Conservation (phyloP, 352 stramenopile genomes). For the Globisporangium irregulare region DNA sequence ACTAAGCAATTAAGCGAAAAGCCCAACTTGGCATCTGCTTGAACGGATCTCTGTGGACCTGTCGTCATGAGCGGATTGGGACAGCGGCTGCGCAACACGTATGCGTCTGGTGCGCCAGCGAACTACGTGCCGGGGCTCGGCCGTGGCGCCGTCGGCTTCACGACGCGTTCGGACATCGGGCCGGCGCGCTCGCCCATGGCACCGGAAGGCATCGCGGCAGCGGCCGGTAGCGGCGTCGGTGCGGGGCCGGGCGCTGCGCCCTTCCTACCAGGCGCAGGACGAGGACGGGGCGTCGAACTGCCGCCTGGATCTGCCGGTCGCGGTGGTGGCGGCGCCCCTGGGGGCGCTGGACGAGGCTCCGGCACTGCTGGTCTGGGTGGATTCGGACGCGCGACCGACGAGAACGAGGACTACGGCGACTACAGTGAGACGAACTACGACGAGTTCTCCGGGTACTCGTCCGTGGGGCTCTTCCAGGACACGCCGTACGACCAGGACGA, state of each 20-base stretch:
- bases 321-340: slow-evolving; percentile 17
- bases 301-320: slow-evolving; percentile 8
- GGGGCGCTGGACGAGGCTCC: slow-evolving; percentile 59
- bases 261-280: slow-evolving; percentile 82
- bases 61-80: slow-evolving; percentile 68
- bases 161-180: slow-evolving; percentile 96
- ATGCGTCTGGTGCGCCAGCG: slow-evolving; percentile 87
- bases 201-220: neutral
- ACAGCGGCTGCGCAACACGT: slow-evolving; percentile 69
- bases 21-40: too few species aligned
- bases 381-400: slow-evolving; percentile 83
- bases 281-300: slow-evolving; percentile 60
- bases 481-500: slow-evolving; percentile 96
- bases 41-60: neutral
- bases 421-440: slow-evolving; percentile 93
- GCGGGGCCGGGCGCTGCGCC: slow-evolving; percentile 35
- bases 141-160: slow-evolving; percentile 95
- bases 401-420: slow-evolving; percentile 85
- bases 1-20: too few species aligned
- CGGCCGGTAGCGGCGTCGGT: neutral
- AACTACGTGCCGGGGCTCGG: slow-evolving; percentile 97
- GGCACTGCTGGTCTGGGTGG: slow-evolving; percentile 79
- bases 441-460: slow-evolving; percentile 88
- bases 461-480: slow-evolving; percentile 85
- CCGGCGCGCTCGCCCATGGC: slow-evolving; percentile 63